A percentile compares a stretch with the other conserved stretches of the same genome.
These are phyloP conservation scores for Neoarthrinium moseri DNA, from an alignment of 2,329 filamentous ascomycete genomes.

Conservation along the genomic window DNA sequence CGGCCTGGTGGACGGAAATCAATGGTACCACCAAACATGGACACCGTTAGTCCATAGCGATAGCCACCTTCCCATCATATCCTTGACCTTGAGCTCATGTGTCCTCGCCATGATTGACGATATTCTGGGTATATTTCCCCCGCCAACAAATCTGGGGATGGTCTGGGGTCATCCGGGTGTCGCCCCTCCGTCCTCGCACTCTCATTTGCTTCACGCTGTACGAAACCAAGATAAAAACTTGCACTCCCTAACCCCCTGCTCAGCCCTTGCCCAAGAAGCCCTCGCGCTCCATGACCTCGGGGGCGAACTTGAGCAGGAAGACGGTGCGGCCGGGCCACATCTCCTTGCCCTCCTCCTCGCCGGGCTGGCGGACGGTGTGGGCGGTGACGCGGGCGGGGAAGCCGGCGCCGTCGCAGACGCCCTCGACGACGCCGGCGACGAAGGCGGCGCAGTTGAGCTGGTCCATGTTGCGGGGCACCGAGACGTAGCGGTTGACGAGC, in stretches of 20 bases:
- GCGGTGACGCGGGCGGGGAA: slow-evolving; percentile 89
- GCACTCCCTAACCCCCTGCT: neutral
- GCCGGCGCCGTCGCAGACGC: slow-evolving; percentile 88
- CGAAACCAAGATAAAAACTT: too few relatives aligned
- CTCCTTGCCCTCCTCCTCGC: slow-evolving; percentile 48
- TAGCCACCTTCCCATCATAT: too few relatives aligned
- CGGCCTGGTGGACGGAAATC: too few relatives aligned
- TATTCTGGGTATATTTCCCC: too few relatives aligned
- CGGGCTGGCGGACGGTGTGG: slow-evolving; percentile 66
- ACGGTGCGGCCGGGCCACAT: slow-evolving; percentile 98
- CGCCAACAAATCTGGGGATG: too few relatives aligned
- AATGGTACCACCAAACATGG: too few relatives aligned
- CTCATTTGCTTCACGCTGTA: neutral
- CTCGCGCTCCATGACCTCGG: slow-evolving; percentile 91
- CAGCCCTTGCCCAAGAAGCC: slow-evolving; percentile 67
- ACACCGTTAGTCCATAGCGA: too few relatives aligned
- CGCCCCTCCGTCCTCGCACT: too few relatives aligned
- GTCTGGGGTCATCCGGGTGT: too few relatives aligned
- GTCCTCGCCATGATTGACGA: too few relatives aligned
- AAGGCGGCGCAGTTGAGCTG: slow-evolving; percentile 96
- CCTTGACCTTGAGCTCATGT: too few relatives aligned
- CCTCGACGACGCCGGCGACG: slow-evolving; percentile 92
- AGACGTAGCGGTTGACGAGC: slow-evolving; percentile 90
- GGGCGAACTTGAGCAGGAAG: slow-evolving; percentile 88
- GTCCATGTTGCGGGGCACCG: slow-evolving; percentile 90